Percentiles rank a stretch among this genome's conserved stretches.
Evolutionary conservation across 1,139 yeast species (phyloP).

Genomic region (Sugiyamaella castrensis): DNA sequence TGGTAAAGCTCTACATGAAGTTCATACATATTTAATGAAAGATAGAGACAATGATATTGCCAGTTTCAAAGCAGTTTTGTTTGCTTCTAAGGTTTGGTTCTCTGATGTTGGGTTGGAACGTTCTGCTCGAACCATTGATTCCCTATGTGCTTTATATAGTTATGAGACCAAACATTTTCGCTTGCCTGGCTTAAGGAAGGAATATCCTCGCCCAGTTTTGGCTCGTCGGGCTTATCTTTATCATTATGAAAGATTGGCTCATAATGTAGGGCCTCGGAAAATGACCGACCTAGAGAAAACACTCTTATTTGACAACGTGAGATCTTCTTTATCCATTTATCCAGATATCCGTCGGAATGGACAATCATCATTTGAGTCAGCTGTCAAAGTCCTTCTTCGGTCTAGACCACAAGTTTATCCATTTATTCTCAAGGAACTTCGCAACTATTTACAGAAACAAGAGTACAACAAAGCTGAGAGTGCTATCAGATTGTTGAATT

Average conservation of each 20-base stretch:
- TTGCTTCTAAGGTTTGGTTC: constrained; percentile 75
- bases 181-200: constrained; percentile 55
- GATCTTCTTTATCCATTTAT: constrained; percentile 67
- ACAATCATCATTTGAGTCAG: constrained; percentile 63
- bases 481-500: constrained; percentile 48
- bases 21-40: constrained; percentile 49
- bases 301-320: constrained; percentile 67
- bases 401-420: constrained; percentile 44
- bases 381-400: constrained; percentile 71
- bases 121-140: constrained; percentile 55
- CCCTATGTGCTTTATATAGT: constrained; percentile 44
- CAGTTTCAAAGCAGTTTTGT: constrained; percentile 60
- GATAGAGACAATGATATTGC: constrained; percentile 67
- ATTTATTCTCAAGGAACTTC: constrained; percentile 48
- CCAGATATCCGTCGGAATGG: constrained; percentile 69
- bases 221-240: constrained; percentile 75
- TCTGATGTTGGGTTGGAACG: constrained; percentile 79
- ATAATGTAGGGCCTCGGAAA: constrained; percentile 72
- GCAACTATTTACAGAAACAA: constrained; percentile 50
- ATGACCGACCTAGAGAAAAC: constrained; percentile 65
- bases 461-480: constrained; percentile 64
- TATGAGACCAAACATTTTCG: constrained; percentile 48
- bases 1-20: constrained; percentile 65
- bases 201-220: constrained; percentile 73
- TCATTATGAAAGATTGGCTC: constrained; percentile 70